Percentiles rank a stretch among this genome's conserved stretches.
Evolutionary conservation across 768 basidiomycete species (phyloP).

Genomic region (Lentinus tigrinus): DNA sequence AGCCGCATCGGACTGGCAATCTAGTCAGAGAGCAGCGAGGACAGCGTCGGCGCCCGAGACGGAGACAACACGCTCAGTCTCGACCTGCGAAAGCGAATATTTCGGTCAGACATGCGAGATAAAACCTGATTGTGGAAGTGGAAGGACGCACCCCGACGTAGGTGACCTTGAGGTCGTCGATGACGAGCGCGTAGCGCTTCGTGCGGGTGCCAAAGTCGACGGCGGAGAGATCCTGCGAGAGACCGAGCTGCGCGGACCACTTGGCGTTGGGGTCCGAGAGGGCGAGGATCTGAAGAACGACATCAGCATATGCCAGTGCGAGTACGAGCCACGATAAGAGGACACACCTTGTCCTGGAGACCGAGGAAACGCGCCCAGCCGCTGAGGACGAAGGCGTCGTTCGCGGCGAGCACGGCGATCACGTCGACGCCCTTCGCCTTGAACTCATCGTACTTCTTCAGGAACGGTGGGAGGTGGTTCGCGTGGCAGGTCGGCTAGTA

Average conservation of each 20-base stretch:
- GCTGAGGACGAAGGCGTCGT: slow-evolving; percentile 77
- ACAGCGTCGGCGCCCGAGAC: slow-evolving; percentile 40
- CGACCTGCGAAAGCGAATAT: slow-evolving; percentile 20
- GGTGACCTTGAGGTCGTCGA: slow-evolving; percentile 71
- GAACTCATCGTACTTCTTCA: slow-evolving; percentile 66
- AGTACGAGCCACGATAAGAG: neutral
- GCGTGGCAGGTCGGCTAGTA: slow-evolving; percentile 36
- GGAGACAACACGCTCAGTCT: slow-evolving; percentile 34
- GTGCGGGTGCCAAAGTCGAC: slow-evolving; percentile 38
- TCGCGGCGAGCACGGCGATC: slow-evolving; percentile 73
- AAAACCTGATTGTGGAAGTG: no score
- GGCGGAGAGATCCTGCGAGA: slow-evolving; percentile 52
- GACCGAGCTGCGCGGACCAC: slow-evolving; percentile 39
- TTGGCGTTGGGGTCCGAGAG: slow-evolving; percentile 35
- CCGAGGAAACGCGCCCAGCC: slow-evolving; percentile 31
- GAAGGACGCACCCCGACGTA: slow-evolving; percentile 52
- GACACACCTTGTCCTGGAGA: slow-evolving; percentile 61
- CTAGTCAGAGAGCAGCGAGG: slow-evolving; percentile 35
- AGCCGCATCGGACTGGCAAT: neutral
- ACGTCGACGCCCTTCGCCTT: slow-evolving; percentile 72
- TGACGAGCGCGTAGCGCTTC: slow-evolving; percentile 57
- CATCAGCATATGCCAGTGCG: no score
- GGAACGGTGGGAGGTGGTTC: slow-evolving; percentile 54
- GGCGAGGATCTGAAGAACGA: slow-evolving; percentile 28
- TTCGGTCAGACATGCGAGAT: neutral